A percentile compares a stretch with the other conserved stretches of the same genome.
These are phyloP conservation scores for Chalciporus piperatus DNA, from an alignment of 768 basidiomycete genomes.

Conservation along the genomic window DNA sequence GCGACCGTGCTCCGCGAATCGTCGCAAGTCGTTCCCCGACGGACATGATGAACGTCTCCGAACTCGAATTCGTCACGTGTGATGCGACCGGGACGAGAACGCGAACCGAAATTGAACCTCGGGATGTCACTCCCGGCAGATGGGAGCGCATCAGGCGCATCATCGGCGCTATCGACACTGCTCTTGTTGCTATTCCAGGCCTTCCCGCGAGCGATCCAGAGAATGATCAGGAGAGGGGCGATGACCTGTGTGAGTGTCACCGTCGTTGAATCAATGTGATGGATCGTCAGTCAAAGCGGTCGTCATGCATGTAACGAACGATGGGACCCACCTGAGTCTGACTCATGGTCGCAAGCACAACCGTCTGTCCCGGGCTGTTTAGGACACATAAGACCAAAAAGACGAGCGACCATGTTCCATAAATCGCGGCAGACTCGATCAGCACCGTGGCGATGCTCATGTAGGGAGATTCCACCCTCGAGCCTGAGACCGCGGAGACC, in stretches of 20 bases:
- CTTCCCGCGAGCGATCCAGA: constrained; percentile 21
- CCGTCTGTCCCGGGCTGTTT: constrained; percentile 13
- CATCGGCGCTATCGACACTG: background rate
- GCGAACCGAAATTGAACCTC: constrained; percentile 11
- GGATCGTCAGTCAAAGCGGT: background rate
- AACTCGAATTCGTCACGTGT: background rate
- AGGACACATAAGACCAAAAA: constrained; percentile 20
- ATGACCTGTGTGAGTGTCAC: constrained; percentile 14
- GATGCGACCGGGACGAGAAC: background rate
- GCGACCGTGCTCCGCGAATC: constrained; percentile 13
- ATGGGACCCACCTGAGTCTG: constrained; percentile 19
- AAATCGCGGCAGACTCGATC: constrained; percentile 25
- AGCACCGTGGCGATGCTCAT: constrained; percentile 20
- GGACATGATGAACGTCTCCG: background rate
- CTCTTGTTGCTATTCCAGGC: constrained; percentile 11
- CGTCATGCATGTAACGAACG: background rate
- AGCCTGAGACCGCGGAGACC: constrained; percentile 6
- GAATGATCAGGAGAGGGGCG: constrained; percentile 25
- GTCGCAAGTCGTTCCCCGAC: background rate
- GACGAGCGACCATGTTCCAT: constrained; percentile 22
- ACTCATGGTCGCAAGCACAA: constrained; percentile 23
- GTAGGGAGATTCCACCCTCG: constrained; percentile 17
- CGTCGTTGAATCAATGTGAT: background rate
- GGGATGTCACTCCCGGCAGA: background rate
- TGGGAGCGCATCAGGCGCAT: background rate